Evolutionary conservation across 164 flowering plant species (phyloP), one percentile per base, ranked within the genome.

Genomic region (Annona cherimola): DNA sequence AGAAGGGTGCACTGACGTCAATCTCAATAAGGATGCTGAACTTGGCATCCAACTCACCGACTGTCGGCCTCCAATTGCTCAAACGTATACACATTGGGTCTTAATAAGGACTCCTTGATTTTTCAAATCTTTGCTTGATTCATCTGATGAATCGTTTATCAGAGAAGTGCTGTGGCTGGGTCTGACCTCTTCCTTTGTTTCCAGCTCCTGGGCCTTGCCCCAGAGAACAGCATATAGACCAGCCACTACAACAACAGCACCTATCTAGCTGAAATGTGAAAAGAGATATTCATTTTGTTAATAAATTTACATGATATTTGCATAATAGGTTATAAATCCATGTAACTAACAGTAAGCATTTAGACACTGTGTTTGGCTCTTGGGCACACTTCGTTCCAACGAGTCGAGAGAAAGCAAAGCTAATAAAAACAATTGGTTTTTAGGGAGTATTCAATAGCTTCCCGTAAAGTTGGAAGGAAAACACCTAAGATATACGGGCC

Each of bases 211-310:
- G 19, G 87, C 85, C 82, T 89, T 88, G 2, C 94, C 94, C 92
- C 94, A 91, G 7, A 91, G 75, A 63, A 91, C 92, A 43, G 78
- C 70, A 67, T 91, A 89, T 8, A 91, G 60, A 19, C 94, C 92
- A 42, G 75, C 70, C 2, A 91, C 83, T 66, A 87, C 90, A 11
- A 73, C 87, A 66, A 83, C 3, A 14, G 88, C 83, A 54, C 97
- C 97, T 26, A 74, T 60, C 77, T 86, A 45, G 76, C 94, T 91
- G 18, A 61, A 73, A 7, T 16, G 12, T 8, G 35, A 61, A n/a
- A n/a, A 26, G 9, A 39, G 35, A 26, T 1, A 26, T 11, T 11
- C 41, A 39, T 5, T 35, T 8, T 63, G 2, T 20, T 4, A 20
- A 39, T 1, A 60, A 7, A 54, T 7, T 8, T 54, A 16, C 8